Percentiles rank a stretch among this genome's conserved stretches.
Evolutionary conservation across 768 basidiomycete genomes (phyloP).

Genomic region (Stropharia rugosoannulata): DNA sequence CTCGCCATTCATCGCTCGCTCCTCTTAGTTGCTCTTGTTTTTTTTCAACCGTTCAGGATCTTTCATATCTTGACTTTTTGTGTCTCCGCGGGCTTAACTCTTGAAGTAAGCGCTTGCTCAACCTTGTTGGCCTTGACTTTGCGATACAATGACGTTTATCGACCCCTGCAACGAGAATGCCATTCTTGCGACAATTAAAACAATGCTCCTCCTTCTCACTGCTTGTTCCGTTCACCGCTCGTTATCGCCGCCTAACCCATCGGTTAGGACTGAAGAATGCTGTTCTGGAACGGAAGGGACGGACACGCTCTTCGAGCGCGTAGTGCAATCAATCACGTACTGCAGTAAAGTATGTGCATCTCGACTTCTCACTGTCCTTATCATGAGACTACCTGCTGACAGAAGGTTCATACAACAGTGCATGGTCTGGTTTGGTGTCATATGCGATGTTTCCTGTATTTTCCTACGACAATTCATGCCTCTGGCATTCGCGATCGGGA

Average conservation of each 20-base stretch:
- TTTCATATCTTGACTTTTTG: too few species aligned
- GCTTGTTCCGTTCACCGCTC: slow-evolving; percentile 34
- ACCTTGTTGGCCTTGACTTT: too few species aligned
- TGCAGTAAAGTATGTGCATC: slow-evolving; percentile 31
- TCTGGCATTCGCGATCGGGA: neutral
- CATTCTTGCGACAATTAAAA: slow-evolving; percentile 15
- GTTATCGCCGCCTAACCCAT: slow-evolving; percentile 38
- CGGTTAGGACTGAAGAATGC: slow-evolving; percentile 31
- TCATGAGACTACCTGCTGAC: slow-evolving; percentile 1
- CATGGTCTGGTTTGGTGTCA: slow-evolving; percentile 29
- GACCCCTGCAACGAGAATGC: slow-evolving; percentile 9
- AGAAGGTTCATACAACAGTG: slow-evolving; percentile 12
- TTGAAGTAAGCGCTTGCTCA: too few species aligned
- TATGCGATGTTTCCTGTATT: slow-evolving; percentile 16
- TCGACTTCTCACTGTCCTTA: neutral
- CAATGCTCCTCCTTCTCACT: slow-evolving; percentile 24
- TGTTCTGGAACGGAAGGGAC: slow-evolving; percentile 26
- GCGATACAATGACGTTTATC: neutral
- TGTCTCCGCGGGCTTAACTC: too few species aligned
- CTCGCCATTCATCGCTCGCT: neutral
- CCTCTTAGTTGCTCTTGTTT: too few species aligned
- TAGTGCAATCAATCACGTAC: slow-evolving; percentile 35
- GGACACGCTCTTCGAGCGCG: slow-evolving; percentile 32
- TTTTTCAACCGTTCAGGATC: too few species aligned
- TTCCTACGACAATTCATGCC: slow-evolving; percentile 3